Evolutionary conservation across 176 grass and related monocot genomes (phyloP), one percentile per base, ranked within the genome.

Genomic region (Aegilops tauschii): DNA sequence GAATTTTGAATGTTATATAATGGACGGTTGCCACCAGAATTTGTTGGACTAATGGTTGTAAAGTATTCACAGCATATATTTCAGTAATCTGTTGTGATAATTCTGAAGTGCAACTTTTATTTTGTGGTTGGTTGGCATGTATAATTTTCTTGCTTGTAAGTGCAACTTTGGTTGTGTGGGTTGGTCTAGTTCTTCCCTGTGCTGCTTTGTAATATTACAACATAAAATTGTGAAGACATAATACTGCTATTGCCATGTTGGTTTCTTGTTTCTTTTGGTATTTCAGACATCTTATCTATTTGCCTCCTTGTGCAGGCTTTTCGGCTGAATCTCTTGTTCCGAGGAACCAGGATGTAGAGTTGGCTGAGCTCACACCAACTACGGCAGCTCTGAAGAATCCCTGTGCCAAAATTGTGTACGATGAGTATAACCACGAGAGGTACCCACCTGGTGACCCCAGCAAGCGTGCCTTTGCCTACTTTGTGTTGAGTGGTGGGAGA

Each of bases 381-480:
- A 78, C 85, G 17, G 88, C 88, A 12, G 92, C 95, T 5, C n/a
- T 89, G 80, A 94, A 94, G 86, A 94, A 94, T 69, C 92, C 95
- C 37, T 94, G 49, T 89, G 84, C 80, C 37, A 93, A 97, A 65
- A 97, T 97, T 34, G 68, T 89, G 52, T 97, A 97, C 27, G 95
- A 97, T 0, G 88, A 92, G 72, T 69, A 86, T 27, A 97, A 97
- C 84, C 95, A 97, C 4, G 84, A 97, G 88, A 86, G 92, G 30
- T 97, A 91, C 69, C 88, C 84, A 0, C 95, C 95, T 34, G 95
- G 95, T 29, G 95, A 97, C 32, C 95, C 95, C 13, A 92, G 92
- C 47, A 97, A 97, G 78, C 88, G 95, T 2, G 95, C 95, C 25
- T 97, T 97, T 85, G 95, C 95, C 71, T 97, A 97, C 92, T 97